Conservation (phyloP, 31 red algal genomes). For the Asparagopsis taxiformis region DNA sequence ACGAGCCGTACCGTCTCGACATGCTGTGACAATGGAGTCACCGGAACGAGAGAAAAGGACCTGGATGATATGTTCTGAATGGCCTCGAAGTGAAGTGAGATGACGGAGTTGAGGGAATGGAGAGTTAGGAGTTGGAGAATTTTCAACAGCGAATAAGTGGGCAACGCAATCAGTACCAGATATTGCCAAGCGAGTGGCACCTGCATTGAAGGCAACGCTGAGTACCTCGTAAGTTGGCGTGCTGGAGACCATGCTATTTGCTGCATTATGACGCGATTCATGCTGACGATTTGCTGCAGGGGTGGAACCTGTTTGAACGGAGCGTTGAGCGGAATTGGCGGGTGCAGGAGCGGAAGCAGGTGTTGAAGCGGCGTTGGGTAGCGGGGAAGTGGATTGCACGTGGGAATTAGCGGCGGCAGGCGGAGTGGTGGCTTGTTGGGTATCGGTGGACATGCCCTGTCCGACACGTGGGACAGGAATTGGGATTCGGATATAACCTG, state of each 20-base stretch:
- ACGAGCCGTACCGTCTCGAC: conserved; percentile 78
- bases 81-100: conserved; percentile 77
- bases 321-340: neutral
- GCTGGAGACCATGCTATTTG: conserved; percentile 59
- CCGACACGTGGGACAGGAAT: conserved; percentile 26
- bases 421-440: conserved; percentile 3
- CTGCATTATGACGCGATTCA: conserved; percentile 14
- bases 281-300: neutral
- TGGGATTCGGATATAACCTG: conserved; percentile 59
- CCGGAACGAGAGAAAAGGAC: conserved; percentile 81
- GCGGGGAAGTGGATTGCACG: conserved; percentile 4
- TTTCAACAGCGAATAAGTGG: conserved; percentile 73
- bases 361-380: neutral
- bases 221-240: conserved; percentile 64
- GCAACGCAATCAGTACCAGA: conserved; percentile 77
- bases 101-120: conserved; percentile 34
- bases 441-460: conserved; percentile 11
- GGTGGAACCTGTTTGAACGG: neutral
- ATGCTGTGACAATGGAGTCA: conserved; percentile 71
- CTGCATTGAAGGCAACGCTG: conserved; percentile 76
- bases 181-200: conserved; percentile 69
- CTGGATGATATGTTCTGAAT: conserved; percentile 68
- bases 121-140: conserved; percentile 9
- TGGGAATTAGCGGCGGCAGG: conserved; percentile 17
- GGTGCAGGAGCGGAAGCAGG: conserved; percentile 1